Base-by-base conservation (phyloP, 1,284 basidiomycete genomes). In the Baeospora myosura region DNA sequence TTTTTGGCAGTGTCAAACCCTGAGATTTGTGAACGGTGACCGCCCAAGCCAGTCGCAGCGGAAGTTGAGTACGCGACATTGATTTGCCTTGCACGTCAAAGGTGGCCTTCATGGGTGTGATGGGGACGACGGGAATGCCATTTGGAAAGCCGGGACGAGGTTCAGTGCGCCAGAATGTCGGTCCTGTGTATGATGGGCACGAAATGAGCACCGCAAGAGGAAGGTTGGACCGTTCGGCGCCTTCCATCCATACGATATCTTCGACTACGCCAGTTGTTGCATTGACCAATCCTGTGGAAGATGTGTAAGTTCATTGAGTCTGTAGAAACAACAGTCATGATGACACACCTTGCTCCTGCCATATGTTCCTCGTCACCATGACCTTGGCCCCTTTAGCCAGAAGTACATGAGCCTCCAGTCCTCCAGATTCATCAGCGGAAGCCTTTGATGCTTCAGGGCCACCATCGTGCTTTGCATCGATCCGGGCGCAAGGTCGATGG, bases 21-120 rank as follows among this genome's bases (percentile, higher is more conserved):
- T 38, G 36, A 5, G 20, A 23, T 24, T 38, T 38, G 17, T 38
- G 36, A n/a, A 38, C 23, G 25, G 36, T 38, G 12, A 38, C 10
- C 4, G 36, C 36, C 36, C 36, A 38, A 3, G 36, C 18, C 18
- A 38, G 22, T 20, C 32, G 3, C 4, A 34, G 18, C 14, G 32
- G 6, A n/a, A 34, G n/a, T 18, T 34, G 32, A 14, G 7, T 34
- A 20, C 18, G 32, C 11, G n/a, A 14, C 11, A n/a, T 16, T 11
- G 12, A 2, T 3, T 34, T 34, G 3, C n/a, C 12, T 3, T 20
- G n/a, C n/a, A 34, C 12, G 11, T 34, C 18, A 6, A 34, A 34
- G 12, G 7, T 14, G 3, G 12, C 11, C 21, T 34, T 34, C n/a
- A 34, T 18, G 3, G 18, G n/a, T 14, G 32, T 12, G 18, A 34